These are phyloP conservation scores for Solanum pennellii DNA, from an alignment of 257 asterid genomes.

Conservation along the genomic window DNA sequence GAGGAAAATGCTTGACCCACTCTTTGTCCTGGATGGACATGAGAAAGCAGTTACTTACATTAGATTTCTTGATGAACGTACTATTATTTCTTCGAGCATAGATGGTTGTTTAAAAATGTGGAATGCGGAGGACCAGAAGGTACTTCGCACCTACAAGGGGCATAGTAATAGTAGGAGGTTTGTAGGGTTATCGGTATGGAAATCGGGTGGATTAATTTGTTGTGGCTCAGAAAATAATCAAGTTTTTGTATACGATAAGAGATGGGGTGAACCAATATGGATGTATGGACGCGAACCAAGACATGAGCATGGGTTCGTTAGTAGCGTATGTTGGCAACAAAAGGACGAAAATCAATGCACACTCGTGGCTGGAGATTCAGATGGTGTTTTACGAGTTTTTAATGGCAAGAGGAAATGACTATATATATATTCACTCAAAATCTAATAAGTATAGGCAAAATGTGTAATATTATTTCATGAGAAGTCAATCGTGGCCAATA, in stretches of 20 bases:
- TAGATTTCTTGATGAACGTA: slow-evolving; percentile 31
- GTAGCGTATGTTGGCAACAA: slow-evolving; percentile 86
- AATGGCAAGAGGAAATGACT: slow-evolving; percentile 20
- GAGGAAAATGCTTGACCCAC: slow-evolving; percentile 39
- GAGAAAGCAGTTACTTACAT: slow-evolving; percentile 55
- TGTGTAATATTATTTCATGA: background rate
- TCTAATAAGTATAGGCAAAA: background rate
- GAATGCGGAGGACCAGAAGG: slow-evolving; percentile 23
- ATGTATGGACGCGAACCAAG: slow-evolving; percentile 27
- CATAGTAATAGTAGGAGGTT: slow-evolving; percentile 63
- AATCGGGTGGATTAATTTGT: slow-evolving; percentile 56
- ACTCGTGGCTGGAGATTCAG: slow-evolving; percentile 76
- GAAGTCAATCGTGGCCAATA: background rate
- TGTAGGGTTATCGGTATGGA: slow-evolving; percentile 81
- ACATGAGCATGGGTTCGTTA: slow-evolving; percentile 28
- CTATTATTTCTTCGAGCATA: slow-evolving; percentile 47
- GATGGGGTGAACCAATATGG: slow-evolving; percentile 90
- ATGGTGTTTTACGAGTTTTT: slow-evolving; percentile 72
- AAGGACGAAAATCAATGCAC: slow-evolving; percentile 51
- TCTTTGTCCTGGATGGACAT: slow-evolving; percentile 54
- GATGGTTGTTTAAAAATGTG: slow-evolving; percentile 82
- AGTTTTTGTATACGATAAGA: slow-evolving; percentile 70
- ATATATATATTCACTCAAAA: too few relatives aligned
- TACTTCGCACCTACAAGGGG: slow-evolving; percentile 48
- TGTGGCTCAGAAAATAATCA: slow-evolving; percentile 79